A percentile compares a stretch with the other conserved stretches of the same genome.
phyloP scores from a whole-genome alignment of 129 eudicot species.

The Artemisia argyi region DNA sequence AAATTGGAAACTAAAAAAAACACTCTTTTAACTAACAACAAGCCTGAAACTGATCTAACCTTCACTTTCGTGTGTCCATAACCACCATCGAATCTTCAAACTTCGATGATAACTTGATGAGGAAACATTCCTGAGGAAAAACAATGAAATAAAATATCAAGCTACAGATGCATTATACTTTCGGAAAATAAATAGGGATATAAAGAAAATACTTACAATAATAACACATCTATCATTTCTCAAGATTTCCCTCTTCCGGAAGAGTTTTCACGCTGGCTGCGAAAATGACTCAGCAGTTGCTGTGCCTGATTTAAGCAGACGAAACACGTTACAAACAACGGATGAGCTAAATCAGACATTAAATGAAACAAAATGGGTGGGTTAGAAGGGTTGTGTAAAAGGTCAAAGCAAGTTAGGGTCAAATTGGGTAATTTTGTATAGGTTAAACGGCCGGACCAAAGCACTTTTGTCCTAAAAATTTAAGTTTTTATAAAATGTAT shows the following conservation, averaged over 20 bases:
- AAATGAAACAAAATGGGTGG: background rate
- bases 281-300: slow-evolving; percentile 90
- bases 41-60: slow-evolving; percentile 23
- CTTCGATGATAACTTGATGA: slow-evolving; percentile 17
- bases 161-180: background rate
- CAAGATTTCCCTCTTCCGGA: slow-evolving; percentile 66
- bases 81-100: slow-evolving; percentile 15
- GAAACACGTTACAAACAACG: slow-evolving; percentile 20
- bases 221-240: slow-evolving; percentile 23
- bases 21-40: slow-evolving; percentile 20
- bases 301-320: slow-evolving; percentile 59
- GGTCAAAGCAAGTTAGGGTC: background rate
- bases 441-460: background rate
- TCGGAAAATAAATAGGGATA: background rate
- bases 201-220: slow-evolving; percentile 22
- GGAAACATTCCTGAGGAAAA: slow-evolving; percentile 2
- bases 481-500: background rate
- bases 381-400: too few species aligned
- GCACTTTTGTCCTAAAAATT: background rate
- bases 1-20: slow-evolving; percentile 21
- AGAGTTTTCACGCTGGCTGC: slow-evolving; percentile 80
- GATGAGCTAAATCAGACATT: background rate
- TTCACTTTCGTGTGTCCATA: slow-evolving; percentile 26
- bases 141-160: background rate
- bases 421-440: background rate